Percentiles rank a stretch among this genome's conserved stretches.
Conservation (phyloP, 1,284 basidiomycete species). For the Cystobasidium pallidum region DNA sequence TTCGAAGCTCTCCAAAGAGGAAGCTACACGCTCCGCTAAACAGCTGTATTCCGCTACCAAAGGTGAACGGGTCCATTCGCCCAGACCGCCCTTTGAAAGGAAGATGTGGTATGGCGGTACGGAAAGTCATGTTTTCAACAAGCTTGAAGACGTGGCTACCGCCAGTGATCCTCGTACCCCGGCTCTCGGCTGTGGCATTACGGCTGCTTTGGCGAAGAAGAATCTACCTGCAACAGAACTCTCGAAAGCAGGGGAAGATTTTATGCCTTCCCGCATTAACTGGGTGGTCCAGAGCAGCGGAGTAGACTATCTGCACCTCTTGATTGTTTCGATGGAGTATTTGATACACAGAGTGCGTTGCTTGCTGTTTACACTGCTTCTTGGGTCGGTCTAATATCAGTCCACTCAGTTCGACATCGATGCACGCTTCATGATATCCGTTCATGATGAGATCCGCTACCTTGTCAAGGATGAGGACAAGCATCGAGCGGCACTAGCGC, state of each 20-base stretch:
- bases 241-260: conserved; percentile 73
- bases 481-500: conserved; percentile 84
- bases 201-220: conserved; percentile 84
- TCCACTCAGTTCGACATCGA: conserved; percentile 74
- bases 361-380: background rate
- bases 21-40: conserved; percentile 79
- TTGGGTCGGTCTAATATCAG: too few species aligned
- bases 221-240: conserved; percentile 69
- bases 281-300: conserved; percentile 99
- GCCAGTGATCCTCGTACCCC: conserved; percentile 87
- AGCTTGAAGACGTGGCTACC: conserved; percentile 90
- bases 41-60: conserved; percentile 92
- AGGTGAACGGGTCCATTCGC: conserved; percentile 59
- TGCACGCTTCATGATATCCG: conserved; percentile 92
- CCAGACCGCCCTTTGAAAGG: conserved; percentile 51
- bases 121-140: conserved; percentile 99
- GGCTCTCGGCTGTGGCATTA: conserved; percentile 90
- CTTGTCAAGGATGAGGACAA: conserved; percentile 84
- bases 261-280: conserved; percentile 95
- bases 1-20: conserved; percentile 73
- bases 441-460: conserved; percentile 96
- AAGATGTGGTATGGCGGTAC: conserved; percentile 95
- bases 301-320: conserved; percentile 95
- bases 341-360: conserved; percentile 62
- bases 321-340: conserved; percentile 94